Evolutionary conservation across 306 rosid species (phyloP).

Genomic region (Pterocarpus macrocarpus): DNA sequence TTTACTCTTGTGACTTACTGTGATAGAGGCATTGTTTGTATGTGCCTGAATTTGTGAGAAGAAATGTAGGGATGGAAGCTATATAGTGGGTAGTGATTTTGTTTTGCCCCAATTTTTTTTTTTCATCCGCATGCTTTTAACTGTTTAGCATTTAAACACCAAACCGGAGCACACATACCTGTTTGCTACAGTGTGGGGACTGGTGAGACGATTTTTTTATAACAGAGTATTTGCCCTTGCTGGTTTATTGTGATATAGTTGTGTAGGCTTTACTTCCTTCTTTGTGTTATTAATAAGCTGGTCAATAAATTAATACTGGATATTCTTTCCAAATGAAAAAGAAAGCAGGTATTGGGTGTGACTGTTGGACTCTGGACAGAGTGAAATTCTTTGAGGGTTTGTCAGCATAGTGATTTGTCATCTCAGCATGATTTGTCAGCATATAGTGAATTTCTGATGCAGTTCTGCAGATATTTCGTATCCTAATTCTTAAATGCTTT

Average conservation of each 20-base stretch:
- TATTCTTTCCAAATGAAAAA: background rate
- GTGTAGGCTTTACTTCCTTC: background rate
- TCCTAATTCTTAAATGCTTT: slow-evolving; percentile 1
- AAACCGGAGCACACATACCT: no score
- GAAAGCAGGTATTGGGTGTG: background rate
- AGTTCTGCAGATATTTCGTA: background rate
- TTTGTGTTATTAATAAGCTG: background rate
- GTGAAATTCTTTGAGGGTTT: background rate
- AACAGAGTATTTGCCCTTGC: background rate
- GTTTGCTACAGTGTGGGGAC: no score
- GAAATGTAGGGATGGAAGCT: background rate
- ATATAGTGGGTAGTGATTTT: background rate
- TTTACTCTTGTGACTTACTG: background rate
- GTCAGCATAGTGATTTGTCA: background rate
- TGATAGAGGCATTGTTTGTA: background rate
- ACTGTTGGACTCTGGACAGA: no score
- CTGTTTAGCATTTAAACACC: background rate
- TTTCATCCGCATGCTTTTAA: background rate
- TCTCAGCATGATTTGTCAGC: background rate
- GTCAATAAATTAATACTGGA: background rate
- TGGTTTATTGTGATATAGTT: background rate
- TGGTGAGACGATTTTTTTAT: no score
- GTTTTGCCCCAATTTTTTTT: background rate
- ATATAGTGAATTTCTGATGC: background rate
- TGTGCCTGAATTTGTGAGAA: background rate